Conservation (phyloP, 768 basidiomycete genomes). For the Sistotremastrum niveocremeum region DNA sequence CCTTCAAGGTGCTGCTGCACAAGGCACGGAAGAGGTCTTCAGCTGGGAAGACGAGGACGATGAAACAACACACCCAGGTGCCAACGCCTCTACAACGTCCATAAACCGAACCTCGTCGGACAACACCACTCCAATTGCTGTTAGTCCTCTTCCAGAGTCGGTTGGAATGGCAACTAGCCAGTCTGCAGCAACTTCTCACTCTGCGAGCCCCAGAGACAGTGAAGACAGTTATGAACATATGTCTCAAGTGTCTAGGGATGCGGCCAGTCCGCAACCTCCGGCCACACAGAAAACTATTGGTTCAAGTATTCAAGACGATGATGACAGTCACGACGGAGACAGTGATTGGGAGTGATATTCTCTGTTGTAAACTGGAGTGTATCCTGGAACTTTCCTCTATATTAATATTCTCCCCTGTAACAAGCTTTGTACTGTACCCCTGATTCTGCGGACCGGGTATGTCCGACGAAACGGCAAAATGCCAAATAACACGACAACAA, state of each 20-base stretch:
- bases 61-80: constrained; percentile 21
- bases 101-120: constrained; percentile 8
- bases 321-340: constrained; percentile 33
- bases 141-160: constrained; percentile 10
- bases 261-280: constrained; percentile 12
- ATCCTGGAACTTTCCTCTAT: too few relatives aligned
- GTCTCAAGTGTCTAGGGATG: constrained; percentile 19
- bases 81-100: constrained; percentile 1
- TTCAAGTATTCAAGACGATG: constrained; percentile 7
- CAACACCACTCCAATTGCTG: constrained; percentile 13
- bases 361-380: neutral
- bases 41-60: constrained; percentile 92
- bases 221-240: constrained; percentile 61
- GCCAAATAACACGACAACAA: too few relatives aligned
- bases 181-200: constrained; percentile 20
- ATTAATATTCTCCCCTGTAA: constrained; percentile 9
- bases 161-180: constrained; percentile 9
- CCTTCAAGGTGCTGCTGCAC: constrained; percentile 52
- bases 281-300: constrained; percentile 11
- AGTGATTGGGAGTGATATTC: constrained; percentile 52
- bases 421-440: too few relatives aligned
- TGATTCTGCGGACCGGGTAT: too few relatives aligned
- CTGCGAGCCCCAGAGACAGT: constrained; percentile 38
- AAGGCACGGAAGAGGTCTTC: constrained; percentile 74
- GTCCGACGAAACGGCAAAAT: too few relatives aligned